Conservation (phyloP, 2,329 filamentous ascomycete genomes). For the Dactylellina drechsleri region DNA sequence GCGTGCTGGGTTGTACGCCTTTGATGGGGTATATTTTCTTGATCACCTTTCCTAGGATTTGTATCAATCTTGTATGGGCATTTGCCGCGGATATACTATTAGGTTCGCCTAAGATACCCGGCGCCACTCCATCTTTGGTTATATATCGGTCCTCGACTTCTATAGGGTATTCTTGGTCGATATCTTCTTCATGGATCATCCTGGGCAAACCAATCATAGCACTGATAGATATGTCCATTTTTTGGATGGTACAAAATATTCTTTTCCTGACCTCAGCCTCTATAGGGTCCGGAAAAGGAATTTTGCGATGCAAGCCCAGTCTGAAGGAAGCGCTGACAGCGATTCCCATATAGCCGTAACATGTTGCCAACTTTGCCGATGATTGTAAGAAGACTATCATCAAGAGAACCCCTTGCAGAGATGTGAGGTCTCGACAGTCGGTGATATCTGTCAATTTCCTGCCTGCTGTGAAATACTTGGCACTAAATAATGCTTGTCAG, state of each 20-base stretch:
- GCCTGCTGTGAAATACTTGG: slow-evolving; percentile 78
- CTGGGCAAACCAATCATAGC: slow-evolving; percentile 74
- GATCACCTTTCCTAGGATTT: slow-evolving; percentile 72
- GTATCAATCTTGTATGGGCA: slow-evolving; percentile 72
- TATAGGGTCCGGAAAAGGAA: slow-evolving; percentile 72
- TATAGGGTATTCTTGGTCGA: slow-evolving; percentile 73
- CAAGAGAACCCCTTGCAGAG: slow-evolving; percentile 79
- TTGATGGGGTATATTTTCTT: slow-evolving; percentile 75
- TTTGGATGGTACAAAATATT: slow-evolving; percentile 74
- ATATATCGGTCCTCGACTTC: slow-evolving; percentile 76
- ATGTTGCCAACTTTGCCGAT: slow-evolving; percentile 80
- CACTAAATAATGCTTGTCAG: slow-evolving; percentile 63
- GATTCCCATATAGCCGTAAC: slow-evolving; percentile 82
- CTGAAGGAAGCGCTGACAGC: slow-evolving; percentile 79
- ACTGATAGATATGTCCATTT: slow-evolving; percentile 77
- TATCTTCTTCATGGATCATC: slow-evolving; percentile 72
- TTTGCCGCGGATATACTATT: slow-evolving; percentile 73
- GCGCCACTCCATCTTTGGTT: slow-evolving; percentile 70
- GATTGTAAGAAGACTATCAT: slow-evolving; percentile 84
- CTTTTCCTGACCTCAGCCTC: slow-evolving; percentile 73
- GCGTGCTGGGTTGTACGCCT: slow-evolving; percentile 66
- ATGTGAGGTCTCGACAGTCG: slow-evolving; percentile 72
- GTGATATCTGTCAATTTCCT: slow-evolving; percentile 72
- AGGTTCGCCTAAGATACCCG: slow-evolving; percentile 63
- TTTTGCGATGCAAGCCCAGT: slow-evolving; percentile 79